Evolutionary conservation across 306 rosid genomes (phyloP), one percentile per base, ranked within the genome.

Genomic region (Arachis hypogaea): DNA sequence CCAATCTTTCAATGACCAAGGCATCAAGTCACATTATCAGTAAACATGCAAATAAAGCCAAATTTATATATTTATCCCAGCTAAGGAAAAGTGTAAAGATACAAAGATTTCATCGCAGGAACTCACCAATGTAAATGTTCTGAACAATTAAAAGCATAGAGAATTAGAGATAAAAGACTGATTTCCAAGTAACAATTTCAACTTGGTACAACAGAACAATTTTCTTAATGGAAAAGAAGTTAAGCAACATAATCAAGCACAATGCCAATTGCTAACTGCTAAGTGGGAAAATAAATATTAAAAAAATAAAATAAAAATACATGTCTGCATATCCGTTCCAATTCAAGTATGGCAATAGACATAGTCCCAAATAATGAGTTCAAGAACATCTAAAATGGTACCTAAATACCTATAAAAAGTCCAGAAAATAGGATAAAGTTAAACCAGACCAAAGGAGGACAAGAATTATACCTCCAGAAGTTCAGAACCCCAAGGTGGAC

Each of bases 401-500:
- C 38, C 61, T 56, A 43, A 6, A 2, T 33, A 1, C 38, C 38
- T 33, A 2, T 33, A 33, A 68, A 2, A 62, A 38, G 14, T 55
- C 51, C 47, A 40, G 18, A 74, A 68, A 50, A 58, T 11, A 83
- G 43, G 41, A 57, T 41, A 33, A 63, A 51, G 56, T 75, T 57
- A 75, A 68, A 18, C 30, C n/a, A 66, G 58, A 66, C 61, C 56
- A 55, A 69, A 77, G 29, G 38, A 42, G 69, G 51, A 57, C 45
- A 52, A 71, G 66, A 83, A 78, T 10, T 46, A 70, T 87, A 94
- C 99, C 99, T 94, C 99, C 42, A 94, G 81, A 74, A 94, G 97
- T 85, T 94, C 99, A 78, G 99, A 91, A 83, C 99, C 99, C 99
- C 99, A 94, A 43, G 99, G 99, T 18, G 99, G 93, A 59, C 99